Percentiles rank a stretch among this genome's conserved stretches.
Conservation (phyloP, 164 flowering plant species). For the Tetrastigma voinierianum region DNA sequence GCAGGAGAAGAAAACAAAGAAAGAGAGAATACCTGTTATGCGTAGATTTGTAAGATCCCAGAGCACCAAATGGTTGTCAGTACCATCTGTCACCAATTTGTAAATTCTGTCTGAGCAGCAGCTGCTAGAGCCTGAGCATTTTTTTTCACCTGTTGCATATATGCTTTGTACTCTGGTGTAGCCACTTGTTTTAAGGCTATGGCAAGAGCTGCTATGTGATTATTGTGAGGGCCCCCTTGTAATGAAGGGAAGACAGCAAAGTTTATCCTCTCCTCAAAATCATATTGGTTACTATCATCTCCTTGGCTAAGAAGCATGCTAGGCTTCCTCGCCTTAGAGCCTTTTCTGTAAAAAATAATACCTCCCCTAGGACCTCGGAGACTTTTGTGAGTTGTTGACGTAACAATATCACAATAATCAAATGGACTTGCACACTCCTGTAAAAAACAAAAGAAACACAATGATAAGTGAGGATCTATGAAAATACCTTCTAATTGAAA, state of each 20-base stretch:
- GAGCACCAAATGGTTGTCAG: constrained; percentile 88
- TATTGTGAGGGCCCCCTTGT: constrained; percentile 96
- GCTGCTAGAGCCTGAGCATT: constrained; percentile 88
- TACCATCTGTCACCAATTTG: constrained; percentile 86
- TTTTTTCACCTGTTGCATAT: constrained; percentile 85
- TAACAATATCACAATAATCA: constrained; percentile 88
- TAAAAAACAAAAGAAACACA: constrained; percentile 12
- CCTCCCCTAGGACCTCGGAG: constrained; percentile 97
- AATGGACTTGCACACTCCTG: constrained; percentile 89
- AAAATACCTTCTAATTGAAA: background rate
- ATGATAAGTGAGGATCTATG: background rate
- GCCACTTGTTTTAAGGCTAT: constrained; percentile 89
- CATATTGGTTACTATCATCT: constrained; percentile 61
- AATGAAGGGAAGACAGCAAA: constrained; percentile 80
- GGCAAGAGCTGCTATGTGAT: constrained; percentile 96
- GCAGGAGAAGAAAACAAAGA: background rate
- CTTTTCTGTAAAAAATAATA: constrained; percentile 77
- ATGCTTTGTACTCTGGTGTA: constrained; percentile 73
- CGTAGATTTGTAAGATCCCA: constrained; percentile 85
- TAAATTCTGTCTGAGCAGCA: constrained; percentile 76
- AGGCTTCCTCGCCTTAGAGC: constrained; percentile 55
- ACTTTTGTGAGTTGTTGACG: constrained; percentile 93
- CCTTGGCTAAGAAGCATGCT: constrained; percentile 42
- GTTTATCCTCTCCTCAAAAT: constrained; percentile 84
- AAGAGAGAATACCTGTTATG: constrained; percentile 52